Evolutionary conservation across 2,329 filamentous ascomycete species (phyloP), one percentile per base, ranked within the genome.

Genomic region (Clathrospora elynae): DNA sequence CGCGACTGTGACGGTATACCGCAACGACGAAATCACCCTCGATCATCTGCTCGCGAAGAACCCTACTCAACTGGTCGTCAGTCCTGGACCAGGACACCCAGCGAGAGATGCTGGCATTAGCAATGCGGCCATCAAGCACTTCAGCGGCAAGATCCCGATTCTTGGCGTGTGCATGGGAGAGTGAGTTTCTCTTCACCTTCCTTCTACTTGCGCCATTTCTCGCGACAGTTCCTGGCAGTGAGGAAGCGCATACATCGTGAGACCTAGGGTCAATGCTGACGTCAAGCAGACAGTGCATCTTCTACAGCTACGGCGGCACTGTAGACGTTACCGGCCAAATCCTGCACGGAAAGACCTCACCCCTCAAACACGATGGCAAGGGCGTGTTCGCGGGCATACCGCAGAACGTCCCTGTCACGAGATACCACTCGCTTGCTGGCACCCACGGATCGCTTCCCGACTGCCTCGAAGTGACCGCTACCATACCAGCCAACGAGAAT

Each of bases 151-250:
- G 73, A 88, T 99, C 34, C 93, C 93, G 8, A 84, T 99, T 10
- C 82, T 99, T 37, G 93, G 93, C n/a, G 93, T 99, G 19, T 99
- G 93, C 67, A 97, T 99, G 92, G 93, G 93, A 58, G 86, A 96
- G 84, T 88, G 71, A 78, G 84, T 80, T 35, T n/a, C n/a, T n/a
- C n/a, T n/a, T n/a, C n/a, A n/a, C n/a, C n/a, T n/a, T n/a, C n/a
- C n/a, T n/a, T n/a, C n/a, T n/a, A n/a, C n/a, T n/a, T n/a, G n/a
- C n/a, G n/a, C n/a, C n/a, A n/a, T n/a, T n/a, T n/a, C n/a, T n/a
- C n/a, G n/a, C n/a, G n/a, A n/a, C n/a, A n/a, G n/a, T n/a, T n/a
- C n/a, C n/a, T n/a, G n/a, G n/a, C n/a, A n/a, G n/a, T n/a, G n/a
- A n/a, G n/a, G n/a, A n/a, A n/a, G n/a, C n/a, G n/a, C n/a, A n/a